phyloP scores from a whole-genome alignment of 306 rosid genomes.

The Cicer arietinum region DNA sequence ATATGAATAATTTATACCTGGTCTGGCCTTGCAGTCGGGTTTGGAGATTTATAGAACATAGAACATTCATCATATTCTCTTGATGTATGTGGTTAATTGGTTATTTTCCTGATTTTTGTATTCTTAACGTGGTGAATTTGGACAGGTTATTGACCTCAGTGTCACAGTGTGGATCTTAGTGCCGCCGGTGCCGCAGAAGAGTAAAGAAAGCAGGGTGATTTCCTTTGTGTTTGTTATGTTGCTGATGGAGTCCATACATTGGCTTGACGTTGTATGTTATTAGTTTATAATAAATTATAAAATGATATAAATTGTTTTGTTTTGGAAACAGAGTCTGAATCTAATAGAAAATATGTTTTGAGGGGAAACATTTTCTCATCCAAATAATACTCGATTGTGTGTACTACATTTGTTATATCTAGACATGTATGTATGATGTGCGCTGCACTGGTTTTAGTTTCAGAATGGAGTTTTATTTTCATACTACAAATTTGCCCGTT shows the following conservation, averaged over 20 bases:
- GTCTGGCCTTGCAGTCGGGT: not conserved
- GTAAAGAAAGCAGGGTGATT: conserved; percentile 45
- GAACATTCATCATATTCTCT: conserved; percentile 7
- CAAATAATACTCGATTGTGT: conserved; percentile 25
- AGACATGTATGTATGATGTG: conserved; percentile 13
- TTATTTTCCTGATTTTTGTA: not conserved
- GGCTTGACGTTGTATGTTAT: conserved; percentile 36
- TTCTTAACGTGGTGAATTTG: conserved; percentile 38
- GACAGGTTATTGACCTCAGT: conserved; percentile 81
- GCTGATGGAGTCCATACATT: conserved; percentile 28
- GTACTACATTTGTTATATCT: conserved; percentile 31
- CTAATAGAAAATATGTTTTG: conserved; percentile 32
- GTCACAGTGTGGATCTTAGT: conserved; percentile 78
- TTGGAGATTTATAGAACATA: not conserved
- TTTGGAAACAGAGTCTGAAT: conserved; percentile 3
- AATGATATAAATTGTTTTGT: conserved; percentile 35
- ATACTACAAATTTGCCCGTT: conserved; percentile 12
- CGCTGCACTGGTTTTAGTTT: conserved; percentile 25
- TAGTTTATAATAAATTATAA: conserved; percentile 45
- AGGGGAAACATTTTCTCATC: conserved; percentile 20
- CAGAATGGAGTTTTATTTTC: conserved; percentile 18
- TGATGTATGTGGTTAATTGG: conserved; percentile 34
- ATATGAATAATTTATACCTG: not conserved
- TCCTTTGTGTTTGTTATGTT: conserved; percentile 34
- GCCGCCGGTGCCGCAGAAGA: conserved; percentile 99